Conservation (phyloP, 768 basidiomycete species). For the Mrakia gelida region DNA sequence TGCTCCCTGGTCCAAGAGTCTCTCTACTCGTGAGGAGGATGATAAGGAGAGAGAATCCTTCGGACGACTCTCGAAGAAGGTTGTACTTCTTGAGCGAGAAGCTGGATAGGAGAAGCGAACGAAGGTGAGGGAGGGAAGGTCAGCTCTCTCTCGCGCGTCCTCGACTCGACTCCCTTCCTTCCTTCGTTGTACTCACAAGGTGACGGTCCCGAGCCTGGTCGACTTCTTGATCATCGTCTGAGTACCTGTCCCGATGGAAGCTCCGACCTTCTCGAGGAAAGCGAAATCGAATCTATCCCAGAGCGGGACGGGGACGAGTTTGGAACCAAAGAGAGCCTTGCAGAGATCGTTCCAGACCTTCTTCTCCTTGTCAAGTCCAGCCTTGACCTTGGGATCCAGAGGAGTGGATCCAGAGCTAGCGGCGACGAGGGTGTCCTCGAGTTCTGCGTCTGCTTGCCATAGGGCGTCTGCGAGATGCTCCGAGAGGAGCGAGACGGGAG, state of each 20-base stretch:
- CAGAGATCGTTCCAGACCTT: conserved; percentile 20
- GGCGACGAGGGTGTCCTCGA: neutral
- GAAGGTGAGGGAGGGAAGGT: neutral
- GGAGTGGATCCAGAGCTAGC: neutral
- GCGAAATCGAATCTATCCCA: conserved; percentile 24
- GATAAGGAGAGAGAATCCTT: conserved; percentile 90
- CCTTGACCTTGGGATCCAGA: neutral
- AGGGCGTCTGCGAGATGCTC: neutral
- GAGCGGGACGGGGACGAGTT: neutral
- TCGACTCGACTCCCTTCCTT: neutral
- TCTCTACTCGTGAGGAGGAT: conserved; percentile 57
- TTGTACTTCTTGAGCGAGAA: conserved; percentile 76
- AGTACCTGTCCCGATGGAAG: neutral
- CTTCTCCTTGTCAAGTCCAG: neutral
- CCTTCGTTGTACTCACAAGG: neutral
- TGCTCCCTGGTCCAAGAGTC: conserved; percentile 24
- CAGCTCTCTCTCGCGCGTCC: neutral
- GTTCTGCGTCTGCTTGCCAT: neutral
- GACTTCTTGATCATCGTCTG: conserved; percentile 7
- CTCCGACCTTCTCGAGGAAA: conserved; percentile 14
- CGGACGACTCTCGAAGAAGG: conserved; percentile 90
- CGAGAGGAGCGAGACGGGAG: neutral
- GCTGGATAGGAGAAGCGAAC: neutral
- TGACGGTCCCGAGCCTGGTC: neutral
- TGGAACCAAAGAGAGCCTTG: conserved; percentile 12